Base-by-base conservation (phyloP, 768 basidiomycete genomes). In the Collybia mongolica region DNA sequence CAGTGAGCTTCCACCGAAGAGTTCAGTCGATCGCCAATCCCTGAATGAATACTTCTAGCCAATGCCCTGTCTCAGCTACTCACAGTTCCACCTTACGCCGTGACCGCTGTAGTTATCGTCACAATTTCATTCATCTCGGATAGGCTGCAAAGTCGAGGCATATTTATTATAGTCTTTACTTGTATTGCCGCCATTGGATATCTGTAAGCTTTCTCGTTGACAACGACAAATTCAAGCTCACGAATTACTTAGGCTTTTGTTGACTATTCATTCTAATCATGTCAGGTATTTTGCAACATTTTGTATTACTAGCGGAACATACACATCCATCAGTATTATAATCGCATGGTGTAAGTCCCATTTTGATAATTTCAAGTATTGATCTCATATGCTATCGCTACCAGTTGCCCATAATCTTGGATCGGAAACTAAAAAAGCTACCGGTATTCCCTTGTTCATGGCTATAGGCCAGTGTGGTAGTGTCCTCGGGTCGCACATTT, bases 41-140 rank as follows among this genome's bases (percentile, higher is more conserved):
- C 32, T 32, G 14, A 12, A 32, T n/a, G 3, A 32, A 14, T 41
- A 29, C 38, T 44, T 24, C 6, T 51, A 88, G 87, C 78, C 24
- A 76, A 80, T 55, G 85, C 87, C 12, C 65, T 73, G 29, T 81
- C 86, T 0, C 88, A 93, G 57, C 60, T 92, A 1, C 74, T 90
- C 45, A 90, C 90, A 1, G 88, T 92, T 3, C 89, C 90, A 2
- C 90, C 90, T 2, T 92, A 93, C 59, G 84, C 82, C 1, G 82
- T 85, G 18, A 79, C 83, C 1, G 79, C 88, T 1, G 67, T 83
- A 11, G 75, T 88, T n/a, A 71, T 90, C 29, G 69, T 82, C 26
- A 26, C 67, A 2, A 74, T 82, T 45, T 82, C 83, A 0, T 86
- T 76, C 61, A 59, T 71, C 5, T 88, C 90, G 2, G 88, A 90